Percentiles rank a stretch among this genome's conserved stretches.
Evolutionary conservation across 306 rosid species (phyloP).

Genomic region (Phaseolus lunatus): DNA sequence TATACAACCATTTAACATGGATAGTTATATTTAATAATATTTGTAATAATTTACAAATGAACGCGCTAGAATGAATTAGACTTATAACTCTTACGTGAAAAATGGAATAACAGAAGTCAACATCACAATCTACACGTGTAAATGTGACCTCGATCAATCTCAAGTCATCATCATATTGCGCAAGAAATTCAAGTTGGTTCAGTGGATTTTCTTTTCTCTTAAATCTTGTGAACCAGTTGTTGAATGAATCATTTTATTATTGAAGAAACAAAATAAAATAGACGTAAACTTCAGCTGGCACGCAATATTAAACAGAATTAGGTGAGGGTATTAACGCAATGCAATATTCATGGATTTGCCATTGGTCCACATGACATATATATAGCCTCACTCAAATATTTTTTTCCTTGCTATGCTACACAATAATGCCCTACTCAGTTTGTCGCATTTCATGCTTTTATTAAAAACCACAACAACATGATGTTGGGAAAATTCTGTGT

Average conservation of each 20-base stretch:
- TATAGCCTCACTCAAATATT: background rate
- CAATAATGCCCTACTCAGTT: background rate
- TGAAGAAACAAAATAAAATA: background rate
- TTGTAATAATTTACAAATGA: too few relatives aligned
- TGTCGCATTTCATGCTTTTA: constrained; percentile 8
- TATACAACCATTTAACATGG: too few relatives aligned
- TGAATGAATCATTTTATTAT: constrained; percentile 15
- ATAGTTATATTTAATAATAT: background rate
- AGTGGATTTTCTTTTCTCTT: background rate
- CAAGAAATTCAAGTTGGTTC: constrained; percentile 39
- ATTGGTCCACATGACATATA: background rate
- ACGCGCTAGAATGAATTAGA: too few relatives aligned
- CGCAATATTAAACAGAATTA: constrained; percentile 40
- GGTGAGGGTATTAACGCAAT: constrained; percentile 31
- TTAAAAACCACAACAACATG: background rate
- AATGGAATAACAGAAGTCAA: background rate
- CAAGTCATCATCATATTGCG: constrained; percentile 24
- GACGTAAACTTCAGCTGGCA: constrained; percentile 42
- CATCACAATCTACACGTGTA: constrained; percentile 32
- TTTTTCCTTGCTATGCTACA: background rate
- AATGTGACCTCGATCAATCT: constrained; percentile 6
- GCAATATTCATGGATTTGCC: constrained; percentile 31
- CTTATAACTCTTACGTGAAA: too few relatives aligned
- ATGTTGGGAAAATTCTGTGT: too few relatives aligned
- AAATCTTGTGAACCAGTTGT: background rate